phyloP scores from a whole-genome alignment of 106 monocot species.

The Phalaenopsis equestris region DNA sequence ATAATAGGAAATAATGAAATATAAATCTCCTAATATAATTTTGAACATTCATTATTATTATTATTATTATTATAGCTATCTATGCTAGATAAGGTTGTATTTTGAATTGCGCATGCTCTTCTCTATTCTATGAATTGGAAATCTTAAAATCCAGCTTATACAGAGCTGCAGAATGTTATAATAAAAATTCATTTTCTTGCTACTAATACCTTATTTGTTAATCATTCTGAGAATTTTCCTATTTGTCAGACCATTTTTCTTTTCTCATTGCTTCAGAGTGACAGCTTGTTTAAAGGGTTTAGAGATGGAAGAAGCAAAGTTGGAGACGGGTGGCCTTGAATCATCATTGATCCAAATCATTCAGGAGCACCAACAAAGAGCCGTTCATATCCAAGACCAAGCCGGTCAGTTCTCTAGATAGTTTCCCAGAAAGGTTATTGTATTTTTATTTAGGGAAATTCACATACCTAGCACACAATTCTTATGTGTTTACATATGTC shows the following conservation, averaged over 20 bases:
- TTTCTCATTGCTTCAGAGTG: neutral
- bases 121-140: neutral
- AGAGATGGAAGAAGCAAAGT: constrained; percentile 27
- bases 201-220: neutral
- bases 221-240: neutral
- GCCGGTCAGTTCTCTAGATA: constrained; percentile 22
- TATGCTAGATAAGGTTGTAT: neutral
- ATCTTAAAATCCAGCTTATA: neutral
- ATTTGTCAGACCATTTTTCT: neutral
- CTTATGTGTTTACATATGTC: too few species aligned
- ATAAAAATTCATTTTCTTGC: neutral
- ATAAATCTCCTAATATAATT: too few species aligned
- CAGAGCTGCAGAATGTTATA: neutral
- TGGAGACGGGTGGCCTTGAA: constrained; percentile 27
- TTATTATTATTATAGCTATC: neutral
- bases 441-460: neutral
- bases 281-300: neutral
- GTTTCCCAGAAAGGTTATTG: neutral
- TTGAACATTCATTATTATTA: too few species aligned
- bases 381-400: constrained; percentile 26
- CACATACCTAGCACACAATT: too few species aligned
- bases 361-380: constrained; percentile 46
- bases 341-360: constrained; percentile 53
- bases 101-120: neutral
- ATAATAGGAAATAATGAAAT: too few species aligned